Evolutionary conservation across 2,329 filamentous ascomycete species (phyloP).

Genomic region (Colletotrichum liriopes): DNA sequence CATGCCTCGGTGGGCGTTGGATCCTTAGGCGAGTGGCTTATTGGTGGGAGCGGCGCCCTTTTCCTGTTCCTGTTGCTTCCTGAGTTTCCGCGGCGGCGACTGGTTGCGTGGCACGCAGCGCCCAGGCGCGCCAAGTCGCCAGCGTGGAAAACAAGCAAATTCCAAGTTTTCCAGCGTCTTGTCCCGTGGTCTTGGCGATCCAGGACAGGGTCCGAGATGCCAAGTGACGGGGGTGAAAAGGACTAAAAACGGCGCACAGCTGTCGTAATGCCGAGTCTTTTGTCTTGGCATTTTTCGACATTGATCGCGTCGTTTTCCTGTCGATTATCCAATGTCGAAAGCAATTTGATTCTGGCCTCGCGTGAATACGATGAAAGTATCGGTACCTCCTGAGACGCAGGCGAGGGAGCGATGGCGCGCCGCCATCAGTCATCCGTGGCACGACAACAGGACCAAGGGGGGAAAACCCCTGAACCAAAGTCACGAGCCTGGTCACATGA

Average conservation of each 20-base stretch:
- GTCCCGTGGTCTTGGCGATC: constrained; percentile 43
- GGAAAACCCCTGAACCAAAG: constrained; percentile 7
- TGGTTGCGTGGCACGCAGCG: constrained; percentile 25
- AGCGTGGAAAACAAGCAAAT: constrained; percentile 41
- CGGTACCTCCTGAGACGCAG: constrained; percentile 6
- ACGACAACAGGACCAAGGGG: constrained; percentile 19
- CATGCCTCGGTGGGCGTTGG: not conserved
- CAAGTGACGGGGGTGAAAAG: constrained; percentile 9
- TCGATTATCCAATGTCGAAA: not conserved
- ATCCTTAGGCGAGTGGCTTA: not conserved
- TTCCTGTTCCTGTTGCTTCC: constrained; percentile 10
- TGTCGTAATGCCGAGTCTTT: constrained; percentile 1
- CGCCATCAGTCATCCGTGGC: constrained; percentile 19
- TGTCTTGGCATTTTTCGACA: not conserved
- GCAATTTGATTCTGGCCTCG: constrained; percentile 9
- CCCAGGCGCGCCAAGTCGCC: constrained; percentile 41
- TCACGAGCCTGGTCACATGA: constrained; percentile 1
- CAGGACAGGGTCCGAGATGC: constrained; percentile 28
- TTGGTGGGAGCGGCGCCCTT: not conserved
- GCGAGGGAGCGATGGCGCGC: constrained; percentile 22
- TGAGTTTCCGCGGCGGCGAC: constrained; percentile 4
- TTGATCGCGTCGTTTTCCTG: not conserved
- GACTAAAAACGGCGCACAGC: constrained; percentile 15
- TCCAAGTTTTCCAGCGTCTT: constrained; percentile 42
- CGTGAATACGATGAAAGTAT: constrained; percentile 17